Evolutionary conservation across 2,329 filamentous ascomycete species (phyloP).

Genomic region (Trichoderma citrinoviride): DNA sequence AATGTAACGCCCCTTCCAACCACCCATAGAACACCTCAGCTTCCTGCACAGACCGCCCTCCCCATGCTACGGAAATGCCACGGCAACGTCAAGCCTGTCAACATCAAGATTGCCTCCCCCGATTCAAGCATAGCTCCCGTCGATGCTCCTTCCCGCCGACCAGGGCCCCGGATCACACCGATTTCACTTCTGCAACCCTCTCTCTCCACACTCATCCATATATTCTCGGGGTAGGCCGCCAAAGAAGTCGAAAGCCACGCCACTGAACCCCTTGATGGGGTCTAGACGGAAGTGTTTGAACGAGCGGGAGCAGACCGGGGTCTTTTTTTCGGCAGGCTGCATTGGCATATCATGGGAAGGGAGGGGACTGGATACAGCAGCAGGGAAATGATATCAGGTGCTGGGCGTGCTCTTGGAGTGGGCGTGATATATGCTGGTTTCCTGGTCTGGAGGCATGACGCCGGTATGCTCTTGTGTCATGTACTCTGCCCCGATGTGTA

Average conservation of each 20-base stretch:
- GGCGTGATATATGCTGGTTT: neutral
- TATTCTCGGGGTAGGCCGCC: neutral
- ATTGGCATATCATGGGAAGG: neutral
- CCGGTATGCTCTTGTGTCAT: neutral
- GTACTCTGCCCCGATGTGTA: neutral
- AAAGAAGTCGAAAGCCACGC: neutral
- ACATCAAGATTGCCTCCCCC: neutral
- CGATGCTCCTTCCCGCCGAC: neutral
- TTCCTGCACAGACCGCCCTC: neutral
- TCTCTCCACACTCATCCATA: neutral
- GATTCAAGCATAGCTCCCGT: neutral
- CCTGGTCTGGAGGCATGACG: neutral
- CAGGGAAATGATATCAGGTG: neutral
- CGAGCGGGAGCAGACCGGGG: neutral
- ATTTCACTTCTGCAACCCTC: neutral
- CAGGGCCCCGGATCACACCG: neutral
- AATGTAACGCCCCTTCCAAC: neutral
- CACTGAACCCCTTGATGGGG: neutral
- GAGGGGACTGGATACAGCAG: neutral
- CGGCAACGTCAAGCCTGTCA: neutral
- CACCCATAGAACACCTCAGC: neutral
- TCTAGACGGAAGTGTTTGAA: conserved; percentile 8
- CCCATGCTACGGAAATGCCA: neutral
- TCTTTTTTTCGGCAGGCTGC: neutral
- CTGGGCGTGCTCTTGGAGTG: neutral